Evolutionary conservation across 1,284 basidiomycete species (phyloP).

Genomic region (Amylostereum areolatum): DNA sequence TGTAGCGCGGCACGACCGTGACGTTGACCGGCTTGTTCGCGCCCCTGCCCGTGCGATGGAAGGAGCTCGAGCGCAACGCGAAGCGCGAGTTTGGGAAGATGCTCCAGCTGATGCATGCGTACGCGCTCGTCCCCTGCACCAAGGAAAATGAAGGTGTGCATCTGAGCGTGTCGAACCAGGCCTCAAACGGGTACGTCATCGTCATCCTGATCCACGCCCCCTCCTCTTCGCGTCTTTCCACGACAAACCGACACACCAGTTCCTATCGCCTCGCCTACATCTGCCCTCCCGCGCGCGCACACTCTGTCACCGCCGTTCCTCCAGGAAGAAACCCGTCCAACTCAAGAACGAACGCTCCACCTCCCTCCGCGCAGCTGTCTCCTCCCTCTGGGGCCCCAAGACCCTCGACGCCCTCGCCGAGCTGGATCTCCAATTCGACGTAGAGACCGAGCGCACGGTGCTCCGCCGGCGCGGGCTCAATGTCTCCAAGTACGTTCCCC

Average conservation of each 20-base stretch:
- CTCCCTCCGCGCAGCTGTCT: slow-evolving; percentile 61
- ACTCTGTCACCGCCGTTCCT: background rate
- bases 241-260: too few relatives aligned
- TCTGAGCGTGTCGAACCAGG: slow-evolving; percentile 71
- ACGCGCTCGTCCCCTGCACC: slow-evolving; percentile 81
- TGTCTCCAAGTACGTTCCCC: slow-evolving; percentile 15
- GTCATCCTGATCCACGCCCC: background rate
- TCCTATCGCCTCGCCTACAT: too few relatives aligned
- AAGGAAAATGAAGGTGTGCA: slow-evolving; percentile 53
- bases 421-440: slow-evolving; percentile 64
- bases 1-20: slow-evolving; percentile 85
- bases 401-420: slow-evolving; percentile 72
- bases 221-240: background rate
- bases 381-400: slow-evolving; percentile 83
- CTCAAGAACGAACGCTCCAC: slow-evolving; percentile 68
- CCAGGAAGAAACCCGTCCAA: slow-evolving; percentile 69
- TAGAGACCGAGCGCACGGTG: slow-evolving; percentile 55
- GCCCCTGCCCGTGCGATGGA: slow-evolving; percentile 84
- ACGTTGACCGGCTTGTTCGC: slow-evolving; percentile 72
- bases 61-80: slow-evolving; percentile 85
- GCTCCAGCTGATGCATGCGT: slow-evolving; percentile 77
- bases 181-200: slow-evolving; percentile 68
- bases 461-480: slow-evolving; percentile 25
- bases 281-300: too few relatives aligned
- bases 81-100: slow-evolving; percentile 92